Conservation (phyloP, 2,329 filamentous ascomycete genomes). For the Leptographium lundbergii region DNA sequence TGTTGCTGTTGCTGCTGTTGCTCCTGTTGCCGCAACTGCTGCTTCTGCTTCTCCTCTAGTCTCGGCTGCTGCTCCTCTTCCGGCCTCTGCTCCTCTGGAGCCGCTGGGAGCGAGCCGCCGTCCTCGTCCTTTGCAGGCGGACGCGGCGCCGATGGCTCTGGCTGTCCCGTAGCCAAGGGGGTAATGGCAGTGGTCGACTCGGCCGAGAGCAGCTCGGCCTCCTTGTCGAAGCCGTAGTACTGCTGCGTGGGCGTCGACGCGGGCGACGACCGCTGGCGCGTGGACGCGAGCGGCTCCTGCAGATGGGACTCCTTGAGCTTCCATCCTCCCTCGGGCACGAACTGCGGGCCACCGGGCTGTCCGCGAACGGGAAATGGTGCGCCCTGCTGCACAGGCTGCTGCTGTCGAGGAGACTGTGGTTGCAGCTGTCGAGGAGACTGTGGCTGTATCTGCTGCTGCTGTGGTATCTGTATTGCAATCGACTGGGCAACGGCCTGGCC, state of each 20-base stretch:
- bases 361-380: not conserved
- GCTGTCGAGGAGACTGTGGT: not conserved
- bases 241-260: constrained; percentile 14
- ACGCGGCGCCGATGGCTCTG: not conserved
- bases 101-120: not conserved
- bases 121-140: not conserved
- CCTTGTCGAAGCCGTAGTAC: constrained; percentile 36
- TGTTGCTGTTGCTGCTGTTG: not conserved
- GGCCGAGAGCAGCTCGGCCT: constrained; percentile 25
- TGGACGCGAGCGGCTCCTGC: constrained; percentile 30
- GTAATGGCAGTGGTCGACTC: constrained; percentile 3
- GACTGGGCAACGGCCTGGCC: constrained; percentile 1
- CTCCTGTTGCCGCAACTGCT: not conserved
- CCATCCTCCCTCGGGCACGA: constrained; percentile 36
- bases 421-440: not conserved
- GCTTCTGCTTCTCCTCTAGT: not conserved
- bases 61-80: not conserved
- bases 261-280: constrained; percentile 22
- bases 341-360: constrained; percentile 15
- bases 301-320: constrained; percentile 42
- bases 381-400: not conserved
- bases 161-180: not conserved
- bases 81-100: not conserved
- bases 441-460: constrained; percentile 2
- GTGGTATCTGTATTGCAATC: not conserved